Evolutionary conservation across 352 stramenopile genomes (phyloP).

Genomic region (Phytopythium montanum): DNA sequence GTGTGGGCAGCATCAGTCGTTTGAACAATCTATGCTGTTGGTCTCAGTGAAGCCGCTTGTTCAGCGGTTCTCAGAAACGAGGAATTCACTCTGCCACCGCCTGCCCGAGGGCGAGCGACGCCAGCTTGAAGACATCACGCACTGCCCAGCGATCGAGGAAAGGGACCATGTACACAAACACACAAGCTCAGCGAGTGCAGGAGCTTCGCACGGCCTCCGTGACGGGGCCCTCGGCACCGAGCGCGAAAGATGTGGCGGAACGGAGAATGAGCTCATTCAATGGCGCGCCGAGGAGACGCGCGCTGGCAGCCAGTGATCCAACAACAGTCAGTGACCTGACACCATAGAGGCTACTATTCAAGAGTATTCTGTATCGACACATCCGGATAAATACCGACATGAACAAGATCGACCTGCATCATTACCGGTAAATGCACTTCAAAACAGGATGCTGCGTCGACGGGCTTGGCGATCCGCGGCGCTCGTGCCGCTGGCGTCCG

Average conservation of each 20-base stretch:
- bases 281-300: neutral
- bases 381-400: no score
- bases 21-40: constrained; percentile 66
- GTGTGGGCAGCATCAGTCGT: constrained; percentile 60
- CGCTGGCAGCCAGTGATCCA: neutral
- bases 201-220: neutral
- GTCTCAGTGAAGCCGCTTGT: constrained; percentile 86
- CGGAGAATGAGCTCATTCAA: neutral
- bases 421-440: no score
- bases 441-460: neutral
- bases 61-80: constrained; percentile 89
- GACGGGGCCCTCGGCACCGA: no score
- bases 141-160: constrained; percentile 21
- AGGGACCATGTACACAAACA: neutral
- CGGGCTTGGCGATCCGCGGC: neutral
- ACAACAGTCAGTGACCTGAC: neutral
- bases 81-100: constrained; percentile 80
- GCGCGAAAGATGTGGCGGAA: neutral
- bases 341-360: neutral
- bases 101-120: constrained; percentile 15
- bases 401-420: neutral
- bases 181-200: neutral
- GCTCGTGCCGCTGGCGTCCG: constrained; percentile 20
- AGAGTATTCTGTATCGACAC: neutral
- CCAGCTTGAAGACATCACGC: constrained; percentile 79